These are phyloP conservation scores for Solanum clarkiae DNA, from an alignment of 257 asterid species.

Conservation along the genomic window DNA sequence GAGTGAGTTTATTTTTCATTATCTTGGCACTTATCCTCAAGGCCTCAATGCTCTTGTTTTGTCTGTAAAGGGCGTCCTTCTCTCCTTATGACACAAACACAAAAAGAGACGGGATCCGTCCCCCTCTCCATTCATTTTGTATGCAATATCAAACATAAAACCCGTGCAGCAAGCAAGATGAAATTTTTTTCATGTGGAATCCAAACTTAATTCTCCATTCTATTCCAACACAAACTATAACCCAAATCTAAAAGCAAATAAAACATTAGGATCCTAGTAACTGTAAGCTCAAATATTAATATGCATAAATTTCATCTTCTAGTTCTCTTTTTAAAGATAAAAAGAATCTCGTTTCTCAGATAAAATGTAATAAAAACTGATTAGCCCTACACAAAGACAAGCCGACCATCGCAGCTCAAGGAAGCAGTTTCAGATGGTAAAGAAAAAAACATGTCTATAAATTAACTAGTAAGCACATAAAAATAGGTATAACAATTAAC, in stretches of 20 bases:
- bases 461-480: not conserved
- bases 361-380: not conserved
- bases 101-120: not conserved
- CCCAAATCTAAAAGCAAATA: not conserved
- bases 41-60: not conserved
- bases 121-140: not conserved
- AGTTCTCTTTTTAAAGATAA: too few relatives aligned
- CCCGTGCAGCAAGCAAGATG: not conserved
- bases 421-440: not conserved
- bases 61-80: not conserved
- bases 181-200: not conserved
- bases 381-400: not conserved
- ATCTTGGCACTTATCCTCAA: not conserved
- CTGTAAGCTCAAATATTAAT: not conserved
- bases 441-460: not conserved
- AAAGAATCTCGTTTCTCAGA: not conserved
- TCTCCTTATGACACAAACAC: not conserved
- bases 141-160: not conserved
- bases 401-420: not conserved
- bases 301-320: not conserved
- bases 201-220: not conserved
- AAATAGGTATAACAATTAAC: not conserved
- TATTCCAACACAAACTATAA: not conserved
- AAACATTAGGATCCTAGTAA: not conserved
- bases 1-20: not conserved